Base-by-base conservation (phyloP, 1,284 basidiomycete species). In the Cutaneotrichosporon cavernicola region DNA sequence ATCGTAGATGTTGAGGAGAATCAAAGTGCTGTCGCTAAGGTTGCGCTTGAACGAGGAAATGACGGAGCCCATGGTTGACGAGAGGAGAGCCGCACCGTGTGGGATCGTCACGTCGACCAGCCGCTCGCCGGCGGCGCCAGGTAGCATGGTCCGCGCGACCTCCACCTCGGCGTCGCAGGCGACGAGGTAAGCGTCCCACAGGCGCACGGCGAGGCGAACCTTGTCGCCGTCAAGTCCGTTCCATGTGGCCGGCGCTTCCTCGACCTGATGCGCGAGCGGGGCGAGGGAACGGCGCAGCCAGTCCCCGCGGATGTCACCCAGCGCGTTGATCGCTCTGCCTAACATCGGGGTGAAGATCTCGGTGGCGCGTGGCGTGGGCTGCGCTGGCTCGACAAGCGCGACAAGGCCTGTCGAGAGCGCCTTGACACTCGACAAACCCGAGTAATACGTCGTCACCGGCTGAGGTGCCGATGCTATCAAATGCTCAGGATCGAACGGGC, bases 141-240 rank as follows among this genome's bases (percentile, higher is more conserved):
- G 76, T 65, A 80, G 77, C 10, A 79, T 64, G 4, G 71, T 67
- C 5, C 69, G 67, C 13, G 75, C 71, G 31, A 80, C 64, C n/a
- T 75, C 65, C 3, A 73, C 72, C 59, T 81, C 80, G n/a, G 76
- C 72, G 76, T 80, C 77, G 36, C 70, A 64, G 7, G 76, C 60
- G 18, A 71, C 68, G 38, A 77, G 61, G 57, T 77, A 55, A 5
- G 71, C 71, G 21, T 80, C 76, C 70, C 76, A 75, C 22, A 77
- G 51, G 16, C 60, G 64, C 14, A 69, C 60, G 18, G 76, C 46
- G 11, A 70, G 66, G 22, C 67, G 69, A 8, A 76, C 75, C 61
- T 79, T 79, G 4, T 73, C 70, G 16, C 72, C 64, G 60, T 70
- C 36, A 11, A 72, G 63, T 16, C 67, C 74, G 50, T 70, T 70